phyloP scores from a whole-genome alignment of 1,284 basidiomycete genomes.

The Leccinum ponderosum region DNA sequence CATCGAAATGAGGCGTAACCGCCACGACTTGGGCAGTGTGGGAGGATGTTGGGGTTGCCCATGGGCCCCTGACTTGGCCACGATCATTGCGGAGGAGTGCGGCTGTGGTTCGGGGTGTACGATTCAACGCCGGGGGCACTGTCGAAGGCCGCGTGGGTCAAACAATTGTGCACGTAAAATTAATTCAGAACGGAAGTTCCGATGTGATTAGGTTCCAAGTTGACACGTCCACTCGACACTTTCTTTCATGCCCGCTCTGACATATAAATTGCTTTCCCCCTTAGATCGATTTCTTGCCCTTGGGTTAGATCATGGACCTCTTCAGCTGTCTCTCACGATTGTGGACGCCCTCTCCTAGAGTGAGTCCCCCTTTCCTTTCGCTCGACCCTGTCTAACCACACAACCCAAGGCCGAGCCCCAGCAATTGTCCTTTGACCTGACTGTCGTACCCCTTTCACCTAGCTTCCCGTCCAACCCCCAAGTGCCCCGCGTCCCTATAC shows the following conservation, averaged over 20 bases:
- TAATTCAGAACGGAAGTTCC: not conserved
- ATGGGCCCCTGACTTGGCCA: constrained; percentile 15
- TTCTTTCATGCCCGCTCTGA: not conserved
- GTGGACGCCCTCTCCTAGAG: constrained; percentile 31
- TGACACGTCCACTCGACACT: not conserved
- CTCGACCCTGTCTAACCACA: constrained; percentile 11
- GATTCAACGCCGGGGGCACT: constrained; percentile 8
- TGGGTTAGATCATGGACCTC: constrained; percentile 35
- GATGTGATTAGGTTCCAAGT: not conserved
- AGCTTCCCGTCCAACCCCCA: constrained; percentile 6
- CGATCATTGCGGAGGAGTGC: constrained; percentile 27
- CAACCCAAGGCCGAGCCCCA: constrained; percentile 34
- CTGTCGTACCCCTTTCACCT: constrained; percentile 14
- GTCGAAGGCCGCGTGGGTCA: not conserved
- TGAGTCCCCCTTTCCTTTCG: constrained; percentile 21
- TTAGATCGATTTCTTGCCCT: not conserved
- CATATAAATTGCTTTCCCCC: not conserved
- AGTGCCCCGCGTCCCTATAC: constrained; percentile 25
- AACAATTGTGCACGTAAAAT: not conserved
- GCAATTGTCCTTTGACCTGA: constrained; percentile 40
- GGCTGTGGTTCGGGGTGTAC: constrained; percentile 3
- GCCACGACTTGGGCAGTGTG: not conserved
- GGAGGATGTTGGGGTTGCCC: not conserved
- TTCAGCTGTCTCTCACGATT: constrained; percentile 38
- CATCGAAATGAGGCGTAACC: not conserved